Conservation (phyloP, 306 rosid genomes). For the Glycine tomentella region DNA sequence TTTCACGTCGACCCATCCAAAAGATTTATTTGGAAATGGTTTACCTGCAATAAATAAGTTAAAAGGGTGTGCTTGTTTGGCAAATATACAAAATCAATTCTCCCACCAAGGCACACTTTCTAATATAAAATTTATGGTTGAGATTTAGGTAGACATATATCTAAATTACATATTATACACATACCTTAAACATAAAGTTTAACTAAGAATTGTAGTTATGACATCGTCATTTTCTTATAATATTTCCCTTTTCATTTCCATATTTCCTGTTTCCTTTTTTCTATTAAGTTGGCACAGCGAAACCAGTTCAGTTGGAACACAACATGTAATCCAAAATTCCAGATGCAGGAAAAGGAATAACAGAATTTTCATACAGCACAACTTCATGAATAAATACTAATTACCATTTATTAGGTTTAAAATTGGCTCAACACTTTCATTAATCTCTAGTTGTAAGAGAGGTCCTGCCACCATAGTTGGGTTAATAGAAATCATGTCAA, state of each 20-base stretch:
- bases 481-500: conserved; percentile 76
- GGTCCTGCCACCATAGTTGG: conserved; percentile 84
- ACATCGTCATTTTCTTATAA: neutral
- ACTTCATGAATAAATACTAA: neutral
- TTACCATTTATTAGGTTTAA: conserved; percentile 69
- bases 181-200: neutral
- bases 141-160: too few species aligned
- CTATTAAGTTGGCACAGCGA: neutral
- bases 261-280: neutral
- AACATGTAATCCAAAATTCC: neutral
- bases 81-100: neutral
- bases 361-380: neutral
- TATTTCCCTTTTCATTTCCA: neutral
- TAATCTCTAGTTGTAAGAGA: conserved; percentile 78
- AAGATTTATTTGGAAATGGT: conserved; percentile 54
- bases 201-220: neutral
- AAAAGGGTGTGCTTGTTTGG: neutral
- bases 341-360: neutral
- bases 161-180: neutral
- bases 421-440: conserved; percentile 66
- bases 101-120: neutral
- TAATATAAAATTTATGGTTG: neutral
- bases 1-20: conserved; percentile 80
- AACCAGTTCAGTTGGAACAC: neutral
- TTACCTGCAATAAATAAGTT: conserved; percentile 62